These are phyloP conservation scores for Neofusicoccum cordaticola DNA, from an alignment of 2,329 filamentous ascomycete genomes.

Conservation along the genomic window DNA sequence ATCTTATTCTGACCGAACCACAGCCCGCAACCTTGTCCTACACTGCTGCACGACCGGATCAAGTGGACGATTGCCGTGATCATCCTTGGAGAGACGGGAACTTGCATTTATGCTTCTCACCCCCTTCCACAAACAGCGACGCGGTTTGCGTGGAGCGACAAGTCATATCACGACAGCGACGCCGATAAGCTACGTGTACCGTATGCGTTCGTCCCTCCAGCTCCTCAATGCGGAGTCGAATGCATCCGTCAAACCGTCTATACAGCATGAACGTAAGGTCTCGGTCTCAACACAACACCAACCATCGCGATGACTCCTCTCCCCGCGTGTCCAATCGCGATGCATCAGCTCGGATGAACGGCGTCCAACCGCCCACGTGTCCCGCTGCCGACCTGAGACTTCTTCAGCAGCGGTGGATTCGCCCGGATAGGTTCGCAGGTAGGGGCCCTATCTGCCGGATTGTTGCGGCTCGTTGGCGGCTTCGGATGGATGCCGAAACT, in stretches of 20 bases:
- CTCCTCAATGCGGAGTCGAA: background rate
- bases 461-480: background rate
- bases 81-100: background rate
- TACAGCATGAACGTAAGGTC: background rate
- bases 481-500: background rate
- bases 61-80: background rate
- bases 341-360: no score
- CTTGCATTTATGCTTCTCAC: background rate
- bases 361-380: background rate
- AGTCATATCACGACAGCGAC: background rate
- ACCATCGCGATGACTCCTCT: background rate
- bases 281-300: background rate
- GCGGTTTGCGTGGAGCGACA: no score
- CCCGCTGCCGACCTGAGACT: background rate
- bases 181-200: background rate
- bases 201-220: background rate
- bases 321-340: no score
- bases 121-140: no score
- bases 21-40: background rate
- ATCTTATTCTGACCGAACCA: background rate
- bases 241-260: background rate
- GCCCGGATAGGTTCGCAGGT: background rate
- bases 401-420: background rate
- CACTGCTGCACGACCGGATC: background rate
- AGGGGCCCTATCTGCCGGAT: background rate